Evolutionary conservation across 2,329 filamentous ascomycete genomes (phyloP).

Genomic region (Arthroderma sp.): DNA sequence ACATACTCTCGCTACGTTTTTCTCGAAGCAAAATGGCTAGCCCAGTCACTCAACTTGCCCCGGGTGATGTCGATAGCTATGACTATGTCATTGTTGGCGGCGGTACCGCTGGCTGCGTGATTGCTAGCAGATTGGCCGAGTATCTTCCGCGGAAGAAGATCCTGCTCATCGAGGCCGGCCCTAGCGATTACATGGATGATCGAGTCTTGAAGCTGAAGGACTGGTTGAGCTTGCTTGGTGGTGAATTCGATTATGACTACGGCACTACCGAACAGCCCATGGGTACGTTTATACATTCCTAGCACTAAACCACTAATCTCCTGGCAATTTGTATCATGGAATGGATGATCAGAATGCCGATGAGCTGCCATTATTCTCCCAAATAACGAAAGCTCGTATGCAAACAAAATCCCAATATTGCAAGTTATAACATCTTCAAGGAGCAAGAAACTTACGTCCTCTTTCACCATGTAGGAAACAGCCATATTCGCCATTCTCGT

Average conservation of each 20-base stretch:
- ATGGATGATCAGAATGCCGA: no score
- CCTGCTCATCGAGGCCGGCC: conserved; percentile 76
- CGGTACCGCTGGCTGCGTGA: conserved; percentile 74
- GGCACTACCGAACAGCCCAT: conserved; percentile 79
- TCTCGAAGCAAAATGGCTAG: no score
- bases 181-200: conserved; percentile 79
- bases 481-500: conserved; percentile 78
- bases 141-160: conserved; percentile 73
- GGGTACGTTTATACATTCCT: conserved; percentile 35
- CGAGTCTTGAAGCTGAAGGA: conserved; percentile 75
- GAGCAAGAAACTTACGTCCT: conserved; percentile 1
- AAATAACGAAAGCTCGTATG: not conserved
- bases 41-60: conserved; percentile 56
- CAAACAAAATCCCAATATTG: not conserved
- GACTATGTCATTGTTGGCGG: conserved; percentile 81
- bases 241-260: conserved; percentile 86
- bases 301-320: not conserved
- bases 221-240: conserved; percentile 74
- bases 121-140: conserved; percentile 66
- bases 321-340: not conserved
- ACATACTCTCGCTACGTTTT: no score
- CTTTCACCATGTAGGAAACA: conserved; percentile 53
- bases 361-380: not conserved
- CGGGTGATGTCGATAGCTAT: conserved; percentile 54
- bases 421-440: not conserved